Percentiles rank a stretch among this genome's conserved stretches.
Conservation (phyloP, 2,329 filamentous ascomycete genomes). For the Apiospora saccharicola region DNA sequence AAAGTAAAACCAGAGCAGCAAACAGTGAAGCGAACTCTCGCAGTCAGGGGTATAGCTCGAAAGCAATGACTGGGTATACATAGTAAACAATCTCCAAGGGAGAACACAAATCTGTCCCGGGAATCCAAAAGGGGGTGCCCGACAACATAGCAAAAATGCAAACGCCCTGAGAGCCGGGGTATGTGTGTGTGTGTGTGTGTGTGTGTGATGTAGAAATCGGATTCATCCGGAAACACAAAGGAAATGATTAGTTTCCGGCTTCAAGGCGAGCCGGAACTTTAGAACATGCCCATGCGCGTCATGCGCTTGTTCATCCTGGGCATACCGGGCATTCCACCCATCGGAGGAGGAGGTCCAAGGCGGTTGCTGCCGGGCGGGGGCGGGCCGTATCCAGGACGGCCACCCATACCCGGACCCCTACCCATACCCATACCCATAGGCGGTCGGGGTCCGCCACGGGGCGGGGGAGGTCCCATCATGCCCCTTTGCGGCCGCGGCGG, state of each 20-base stretch:
- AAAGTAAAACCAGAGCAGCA: conserved; percentile 5
- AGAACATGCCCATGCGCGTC: conserved; percentile 66
- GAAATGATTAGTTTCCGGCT: not conserved
- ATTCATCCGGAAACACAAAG: conserved; percentile 1
- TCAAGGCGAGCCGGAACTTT: conserved; percentile 16
- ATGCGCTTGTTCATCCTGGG: conserved; percentile 68
- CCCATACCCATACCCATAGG: conserved; percentile 29
- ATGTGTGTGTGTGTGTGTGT: not conserved
- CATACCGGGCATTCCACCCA: conserved; percentile 38
- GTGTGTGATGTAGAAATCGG: conserved; percentile 2
- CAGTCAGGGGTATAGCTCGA: conserved; percentile 17
- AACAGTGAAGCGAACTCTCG: conserved; percentile 5
- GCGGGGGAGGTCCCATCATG: conserved; percentile 37
- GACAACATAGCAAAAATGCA: not conserved
- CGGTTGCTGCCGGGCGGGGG: conserved; percentile 44
- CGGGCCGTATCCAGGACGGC: conserved; percentile 40
- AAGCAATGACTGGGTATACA: conserved; percentile 19
- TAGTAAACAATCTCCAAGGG: not conserved
- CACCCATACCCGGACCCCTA: conserved; percentile 5
- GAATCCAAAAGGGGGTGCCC: not conserved
- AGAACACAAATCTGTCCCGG: not conserved
- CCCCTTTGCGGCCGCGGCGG: not conserved
- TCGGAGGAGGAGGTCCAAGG: conserved; percentile 39
- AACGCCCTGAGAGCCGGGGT: conserved; percentile 5
- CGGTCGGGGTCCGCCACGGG: conserved; percentile 33